Percentiles rank a stretch among this genome's conserved stretches.
Evolutionary conservation across 345 rosid genomes (phyloP).

Genomic region (Chamaenerion angustifolium): DNA sequence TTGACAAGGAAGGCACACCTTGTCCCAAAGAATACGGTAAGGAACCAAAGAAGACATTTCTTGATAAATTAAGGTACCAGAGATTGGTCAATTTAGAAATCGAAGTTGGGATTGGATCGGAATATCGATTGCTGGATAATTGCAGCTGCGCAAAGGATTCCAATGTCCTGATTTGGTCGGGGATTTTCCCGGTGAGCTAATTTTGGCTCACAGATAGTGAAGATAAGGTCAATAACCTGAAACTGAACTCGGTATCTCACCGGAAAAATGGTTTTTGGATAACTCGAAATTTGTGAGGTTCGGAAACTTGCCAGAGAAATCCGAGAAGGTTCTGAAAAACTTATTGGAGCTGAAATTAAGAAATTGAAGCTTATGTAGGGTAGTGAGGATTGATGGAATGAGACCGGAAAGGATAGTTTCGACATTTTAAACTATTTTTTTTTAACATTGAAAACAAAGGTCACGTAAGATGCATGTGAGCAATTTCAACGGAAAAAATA

Average conservation of each 20-base stretch:
- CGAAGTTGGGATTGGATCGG: slow-evolving; percentile 58
- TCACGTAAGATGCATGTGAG: too few relatives aligned
- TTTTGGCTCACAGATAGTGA: slow-evolving; percentile 52
- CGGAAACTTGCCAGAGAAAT: slow-evolving; percentile 28
- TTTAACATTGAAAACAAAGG: too few relatives aligned
- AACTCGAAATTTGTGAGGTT: slow-evolving; percentile 47
- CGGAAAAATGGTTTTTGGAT: slow-evolving; percentile 54
- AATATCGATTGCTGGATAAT: slow-evolving; percentile 43
- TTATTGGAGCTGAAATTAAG: slow-evolving; percentile 69
- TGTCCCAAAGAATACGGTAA: slow-evolving; percentile 34
- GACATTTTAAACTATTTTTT: too few relatives aligned
- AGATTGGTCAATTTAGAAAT: slow-evolving; percentile 51
- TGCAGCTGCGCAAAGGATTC: slow-evolving; percentile 61
- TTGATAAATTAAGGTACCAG: slow-evolving; percentile 80
- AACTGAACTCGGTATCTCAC: slow-evolving; percentile 46
- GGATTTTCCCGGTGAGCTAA: slow-evolving; percentile 48
- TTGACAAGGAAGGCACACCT: slow-evolving; percentile 55
- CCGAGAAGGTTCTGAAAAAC: slow-evolving; percentile 62
- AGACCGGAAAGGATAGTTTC: slow-evolving; percentile 61
- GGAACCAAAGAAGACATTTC: slow-evolving; percentile 58
- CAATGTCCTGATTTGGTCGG: slow-evolving; percentile 42
- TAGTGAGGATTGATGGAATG: slow-evolving; percentile 41
- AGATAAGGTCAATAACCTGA: slow-evolving; percentile 34
- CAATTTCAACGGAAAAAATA: too few relatives aligned
- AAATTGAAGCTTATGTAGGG: slow-evolving; percentile 33